Base-by-base conservation (phyloP, 2,329 filamentous ascomycete genomes). In the Decorospora gaudefroyi region DNA sequence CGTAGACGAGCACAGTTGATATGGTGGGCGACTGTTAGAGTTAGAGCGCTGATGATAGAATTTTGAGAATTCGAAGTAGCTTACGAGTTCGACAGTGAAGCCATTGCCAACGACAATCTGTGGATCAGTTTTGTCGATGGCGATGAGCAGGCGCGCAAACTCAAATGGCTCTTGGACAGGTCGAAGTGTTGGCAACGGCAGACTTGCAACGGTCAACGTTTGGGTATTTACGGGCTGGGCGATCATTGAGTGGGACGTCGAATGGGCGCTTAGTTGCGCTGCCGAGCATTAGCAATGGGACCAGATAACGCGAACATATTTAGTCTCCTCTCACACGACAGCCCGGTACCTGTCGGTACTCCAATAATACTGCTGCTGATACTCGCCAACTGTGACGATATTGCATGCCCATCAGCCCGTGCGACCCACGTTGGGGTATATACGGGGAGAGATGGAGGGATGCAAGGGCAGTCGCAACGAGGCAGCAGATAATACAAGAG, bases 1-100 rank as follows among this genome's bases (percentile, higher is more conserved):
- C 72, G 54, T 78, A 78, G 46, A 70, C 72, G 67, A 77, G 77
- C 46, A 78, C 50, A 7, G 68, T 67, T 27, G 61, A 68, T n/a
- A 56, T 49, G 3, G 53, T 66, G 1, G 69, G 62, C 4, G 71
- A 73, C 46, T n/a, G n/a, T n/a, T n/a, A n/a, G n/a, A n/a, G n/a
- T n/a, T n/a, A n/a, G n/a, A n/a, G n/a, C n/a, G n/a, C n/a, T n/a
- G n/a, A n/a, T n/a, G n/a, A n/a, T n/a, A n/a, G n/a, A n/a, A n/a
- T n/a, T n/a, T n/a, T n/a, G n/a, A n/a, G n/a, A n/a, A n/a, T n/a
- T n/a, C n/a, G n/a, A n/a, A n/a, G n/a, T n/a, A n/a, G n/a, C n/a
- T n/a, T n/a, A n/a, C n/a, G n/a, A 78, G 62, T 10, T 65, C 55
- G 12, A 67, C 75, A 25, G 61, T 64, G 56, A 69, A 74, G 16